Evolutionary conservation across 1,284 basidiomycete species (phyloP).

Genomic region (Agaricales sp.): DNA sequence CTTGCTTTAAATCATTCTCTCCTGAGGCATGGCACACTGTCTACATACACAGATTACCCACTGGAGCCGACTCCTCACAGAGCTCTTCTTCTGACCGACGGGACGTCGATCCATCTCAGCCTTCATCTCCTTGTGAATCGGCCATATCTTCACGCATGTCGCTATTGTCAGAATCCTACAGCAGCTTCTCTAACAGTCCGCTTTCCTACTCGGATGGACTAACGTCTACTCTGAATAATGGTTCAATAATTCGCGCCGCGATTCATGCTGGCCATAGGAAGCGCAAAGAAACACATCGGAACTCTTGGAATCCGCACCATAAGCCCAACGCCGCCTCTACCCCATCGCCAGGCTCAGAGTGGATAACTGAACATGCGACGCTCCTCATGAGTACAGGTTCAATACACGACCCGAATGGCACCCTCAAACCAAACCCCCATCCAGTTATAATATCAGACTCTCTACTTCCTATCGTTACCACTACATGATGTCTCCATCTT

Average conservation of each 20-base stretch:
- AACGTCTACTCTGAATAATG: neutral
- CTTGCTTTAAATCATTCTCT: neutral
- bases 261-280: neutral
- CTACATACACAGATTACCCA: neutral
- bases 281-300: neutral
- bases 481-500: neutral
- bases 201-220: neutral
- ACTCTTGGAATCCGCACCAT: neutral
- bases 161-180: neutral
- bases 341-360: neutral
- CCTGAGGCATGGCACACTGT: neutral
- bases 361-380: neutral
- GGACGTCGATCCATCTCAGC: neutral
- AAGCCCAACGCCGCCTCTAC: neutral
- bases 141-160: neutral
- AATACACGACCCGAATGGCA: neutral
- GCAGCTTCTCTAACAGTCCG: neutral
- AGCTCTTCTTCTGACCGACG: neutral
- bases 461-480: neutral
- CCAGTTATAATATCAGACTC: neutral
- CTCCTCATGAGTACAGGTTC: neutral
- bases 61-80: neutral
- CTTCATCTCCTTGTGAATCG: neutral
- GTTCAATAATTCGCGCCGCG: neutral
- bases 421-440: neutral